Evolutionary conservation across 768 basidiomycete species (phyloP).

Genomic region (Guyanaporus albipodus): DNA sequence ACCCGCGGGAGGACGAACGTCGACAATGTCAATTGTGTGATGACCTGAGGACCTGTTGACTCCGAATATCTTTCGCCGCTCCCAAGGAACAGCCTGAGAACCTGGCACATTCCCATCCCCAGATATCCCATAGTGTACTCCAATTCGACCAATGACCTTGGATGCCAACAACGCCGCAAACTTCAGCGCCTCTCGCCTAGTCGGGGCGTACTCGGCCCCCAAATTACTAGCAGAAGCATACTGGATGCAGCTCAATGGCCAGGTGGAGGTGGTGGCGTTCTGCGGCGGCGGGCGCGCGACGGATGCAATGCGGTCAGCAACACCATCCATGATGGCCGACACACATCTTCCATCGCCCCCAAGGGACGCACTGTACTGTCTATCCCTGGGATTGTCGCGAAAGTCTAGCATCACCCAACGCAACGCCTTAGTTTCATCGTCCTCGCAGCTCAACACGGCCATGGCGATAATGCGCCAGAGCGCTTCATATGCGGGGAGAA

Average conservation of each 20-base stretch:
- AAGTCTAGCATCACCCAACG: slow-evolving; percentile 36
- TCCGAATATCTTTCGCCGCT: slow-evolving; percentile 13
- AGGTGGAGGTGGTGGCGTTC: neutral
- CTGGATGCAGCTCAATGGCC: slow-evolving; percentile 16
- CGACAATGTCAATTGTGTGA: neutral
- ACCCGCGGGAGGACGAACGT: neutral
- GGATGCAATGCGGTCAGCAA: slow-evolving; percentile 12
- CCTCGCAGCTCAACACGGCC: slow-evolving; percentile 33
- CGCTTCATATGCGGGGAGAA: slow-evolving; percentile 60
- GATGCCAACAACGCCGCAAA: slow-evolving; percentile 48
- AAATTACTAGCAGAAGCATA: neutral
- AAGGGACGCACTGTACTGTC: slow-evolving; percentile 17
- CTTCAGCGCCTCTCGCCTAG: slow-evolving; percentile 46
- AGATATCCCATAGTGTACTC: slow-evolving; percentile 22
- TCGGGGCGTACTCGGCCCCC: slow-evolving; percentile 34
- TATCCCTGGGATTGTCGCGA: slow-evolving; percentile 29
- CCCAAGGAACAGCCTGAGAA: slow-evolving; percentile 41
- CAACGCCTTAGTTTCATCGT: slow-evolving; percentile 17
- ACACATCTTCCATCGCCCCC: slow-evolving; percentile 14
- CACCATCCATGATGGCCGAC: slow-evolving; percentile 18
- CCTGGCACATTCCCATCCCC: slow-evolving; percentile 22
- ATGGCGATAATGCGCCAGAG: slow-evolving; percentile 59
- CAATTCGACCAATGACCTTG: slow-evolving; percentile 36
- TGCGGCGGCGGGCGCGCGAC: slow-evolving; percentile 15
- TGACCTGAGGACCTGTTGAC: neutral